Evolutionary conservation across 352 stramenopile genomes (phyloP).

Genomic region (Peronospora belbahrii): DNA sequence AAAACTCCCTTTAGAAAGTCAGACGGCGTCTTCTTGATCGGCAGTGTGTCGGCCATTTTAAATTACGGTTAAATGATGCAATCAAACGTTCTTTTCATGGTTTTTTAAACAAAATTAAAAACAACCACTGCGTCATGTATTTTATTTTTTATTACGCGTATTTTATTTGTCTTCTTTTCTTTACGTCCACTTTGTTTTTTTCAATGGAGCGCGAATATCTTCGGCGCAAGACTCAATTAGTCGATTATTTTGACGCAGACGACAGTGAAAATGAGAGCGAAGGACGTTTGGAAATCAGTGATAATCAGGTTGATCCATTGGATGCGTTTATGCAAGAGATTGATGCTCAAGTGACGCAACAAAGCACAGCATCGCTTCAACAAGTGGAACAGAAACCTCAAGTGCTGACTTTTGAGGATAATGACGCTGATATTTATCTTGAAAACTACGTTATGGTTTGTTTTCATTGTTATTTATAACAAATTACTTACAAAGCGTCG

Average conservation of each 20-base stretch:
- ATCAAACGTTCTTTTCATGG: slow-evolving; percentile 1
- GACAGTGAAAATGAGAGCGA: slow-evolving; percentile 28
- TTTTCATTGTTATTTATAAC: background rate
- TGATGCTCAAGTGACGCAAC: slow-evolving; percentile 53
- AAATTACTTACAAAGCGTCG: background rate
- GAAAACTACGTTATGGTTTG: slow-evolving; percentile 27
- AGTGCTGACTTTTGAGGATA: slow-evolving; percentile 29
- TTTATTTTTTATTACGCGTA: too few species aligned
- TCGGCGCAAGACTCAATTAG: slow-evolving; percentile 38
- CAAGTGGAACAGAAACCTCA: slow-evolving; percentile 31
- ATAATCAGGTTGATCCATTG: slow-evolving; percentile 70
- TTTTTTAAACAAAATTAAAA: background rate
- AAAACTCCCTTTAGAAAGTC: slow-evolving; percentile 91
- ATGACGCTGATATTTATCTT: slow-evolving; percentile 27
- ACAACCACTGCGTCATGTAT: too few species aligned
- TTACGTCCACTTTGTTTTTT: background rate
- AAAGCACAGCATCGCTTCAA: slow-evolving; percentile 19
- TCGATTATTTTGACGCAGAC: slow-evolving; percentile 66
- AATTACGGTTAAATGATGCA: background rate
- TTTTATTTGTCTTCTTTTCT: too few species aligned
- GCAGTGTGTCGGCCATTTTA: slow-evolving; percentile 25
- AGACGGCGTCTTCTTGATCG: slow-evolving; percentile 80
- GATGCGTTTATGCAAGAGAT: slow-evolving; percentile 85
- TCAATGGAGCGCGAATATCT: slow-evolving; percentile 49
- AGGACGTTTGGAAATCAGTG: slow-evolving; percentile 1